These are phyloP conservation scores for Tetradesmus obliquus DNA, from an alignment of 139 green algal species.

Conservation along the genomic window DNA sequence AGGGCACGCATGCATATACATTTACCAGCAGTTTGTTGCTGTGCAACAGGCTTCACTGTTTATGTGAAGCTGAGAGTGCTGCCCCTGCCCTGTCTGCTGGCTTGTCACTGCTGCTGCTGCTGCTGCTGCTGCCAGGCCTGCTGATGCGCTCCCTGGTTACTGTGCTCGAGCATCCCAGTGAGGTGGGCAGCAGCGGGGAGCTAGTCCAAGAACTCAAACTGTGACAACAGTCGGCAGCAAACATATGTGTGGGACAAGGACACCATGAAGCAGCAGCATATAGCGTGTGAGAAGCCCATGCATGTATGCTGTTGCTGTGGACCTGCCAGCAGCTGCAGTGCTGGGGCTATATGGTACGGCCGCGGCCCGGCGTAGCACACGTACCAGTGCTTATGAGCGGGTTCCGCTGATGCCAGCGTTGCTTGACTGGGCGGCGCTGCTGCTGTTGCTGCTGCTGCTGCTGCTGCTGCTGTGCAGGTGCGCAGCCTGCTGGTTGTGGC, in stretches of 20 bases:
- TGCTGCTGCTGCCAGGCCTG: not conserved
- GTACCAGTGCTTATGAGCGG: too few species aligned
- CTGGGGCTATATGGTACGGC: too few species aligned
- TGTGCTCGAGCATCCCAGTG: constrained; percentile 62
- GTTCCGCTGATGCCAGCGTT: not conserved
- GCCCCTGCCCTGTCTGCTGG: not conserved
- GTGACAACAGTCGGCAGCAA: too few species aligned
- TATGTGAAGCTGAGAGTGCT: not conserved
- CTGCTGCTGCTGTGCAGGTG: not conserved
- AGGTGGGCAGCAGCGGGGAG: not conserved
- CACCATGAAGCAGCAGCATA: too few species aligned
- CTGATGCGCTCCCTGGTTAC: constrained; percentile 61
- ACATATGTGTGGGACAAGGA: too few species aligned
- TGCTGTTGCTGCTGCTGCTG: not conserved
- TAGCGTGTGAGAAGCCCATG: too few species aligned
- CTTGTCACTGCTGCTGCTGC: not conserved
- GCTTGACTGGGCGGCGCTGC: not conserved
- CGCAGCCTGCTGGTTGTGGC: constrained; percentile 59
- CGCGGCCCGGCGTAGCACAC: too few species aligned
- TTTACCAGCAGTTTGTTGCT: not conserved
- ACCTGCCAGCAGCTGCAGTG: too few species aligned
- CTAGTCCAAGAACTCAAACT: not conserved
- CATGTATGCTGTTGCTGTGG: too few species aligned
- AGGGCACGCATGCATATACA: not conserved
- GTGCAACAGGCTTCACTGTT: not conserved